Base-by-base conservation (phyloP, 352 stramenopile species). In the Pythium coloratum region DNA sequence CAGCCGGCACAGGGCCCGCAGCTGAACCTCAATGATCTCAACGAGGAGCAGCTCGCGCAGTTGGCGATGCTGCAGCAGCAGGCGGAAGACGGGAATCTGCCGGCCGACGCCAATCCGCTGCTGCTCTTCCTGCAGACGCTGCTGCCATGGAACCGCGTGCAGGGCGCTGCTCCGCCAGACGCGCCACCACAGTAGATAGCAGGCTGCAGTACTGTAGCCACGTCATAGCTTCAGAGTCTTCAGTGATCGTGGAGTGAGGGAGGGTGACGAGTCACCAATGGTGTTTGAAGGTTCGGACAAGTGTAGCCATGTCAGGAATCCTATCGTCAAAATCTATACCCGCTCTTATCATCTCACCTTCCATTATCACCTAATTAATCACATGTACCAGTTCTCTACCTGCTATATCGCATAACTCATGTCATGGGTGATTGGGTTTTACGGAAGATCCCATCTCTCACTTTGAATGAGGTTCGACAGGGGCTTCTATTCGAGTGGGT, bases 81-180 rank as follows among this genome's bases (percentile, higher is more conserved):
- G 54, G 71, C 86, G 24, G 82, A 89, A 8, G 81, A 72, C 3
- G 88, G 84, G 14, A 90, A 91, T 50, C 75, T 94, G 32, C 84
- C 84, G 6, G 81, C 86, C 18, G 84, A 94, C 40, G 82, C 86
- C 32, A 94, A 95, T 47, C 88, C 88, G 62, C 69, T 95, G 62
- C 72, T 95, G 66, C 78, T 95, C 18, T 95, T 95, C 59, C 53
- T 95, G 62, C 88, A 95, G 72, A 93, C 85, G 44, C 64, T 95
- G 53, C 64, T 95, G 44, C 88, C 88, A 18, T 95, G 88, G 88
- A 95, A 95, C 67, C 83, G 82, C 64, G 80, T 95, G 55, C 74
- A 94, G 63, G 84, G 84, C 10, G 83, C 78, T 0, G 73, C 71
- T 8, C 75, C 72, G 10, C 69, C 67, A 28, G 38, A 61, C 30